Evolutionary conservation across 306 rosid genomes (phyloP).

Genomic region (Lotus japonicus): DNA sequence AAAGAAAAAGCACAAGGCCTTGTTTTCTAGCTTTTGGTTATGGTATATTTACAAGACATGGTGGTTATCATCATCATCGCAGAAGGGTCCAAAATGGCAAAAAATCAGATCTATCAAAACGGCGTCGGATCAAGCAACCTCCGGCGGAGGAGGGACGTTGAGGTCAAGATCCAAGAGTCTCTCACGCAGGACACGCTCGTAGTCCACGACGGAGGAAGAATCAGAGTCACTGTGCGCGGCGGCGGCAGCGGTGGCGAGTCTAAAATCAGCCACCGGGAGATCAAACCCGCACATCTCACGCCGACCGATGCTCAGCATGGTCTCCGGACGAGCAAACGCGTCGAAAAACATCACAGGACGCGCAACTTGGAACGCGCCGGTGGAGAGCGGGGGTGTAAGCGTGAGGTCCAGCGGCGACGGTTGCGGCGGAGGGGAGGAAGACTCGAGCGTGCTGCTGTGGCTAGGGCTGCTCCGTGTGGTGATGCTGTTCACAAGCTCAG

Average conservation of each 20-base stretch:
- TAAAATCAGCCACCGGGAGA: not conserved
- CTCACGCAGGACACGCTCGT: constrained; percentile 17
- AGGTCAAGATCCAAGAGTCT: constrained; percentile 63
- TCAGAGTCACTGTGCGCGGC: constrained; percentile 41
- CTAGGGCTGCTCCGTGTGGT: constrained; percentile 39
- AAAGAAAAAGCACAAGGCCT: not conserved
- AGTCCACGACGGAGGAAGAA: constrained; percentile 49
- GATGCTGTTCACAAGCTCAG: constrained; percentile 21
- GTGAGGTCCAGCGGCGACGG: constrained; percentile 43
- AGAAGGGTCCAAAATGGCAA: not conserved
- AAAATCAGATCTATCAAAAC: constrained; percentile 12
- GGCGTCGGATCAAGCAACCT: constrained; percentile 40
- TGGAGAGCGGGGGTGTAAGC: constrained; percentile 17
- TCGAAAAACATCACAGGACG: constrained; percentile 51
- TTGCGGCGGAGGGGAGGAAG: constrained; percentile 34
- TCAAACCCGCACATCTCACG: constrained; percentile 40
- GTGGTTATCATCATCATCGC: too few species aligned
- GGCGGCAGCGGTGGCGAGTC: not conserved
- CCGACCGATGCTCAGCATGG: not conserved
- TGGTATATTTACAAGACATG: constrained; percentile 32
- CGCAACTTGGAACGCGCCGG: constrained; percentile 19
- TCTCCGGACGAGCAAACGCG: constrained; percentile 40
- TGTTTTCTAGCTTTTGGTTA: not conserved
- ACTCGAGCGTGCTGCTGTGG: constrained; percentile 62
- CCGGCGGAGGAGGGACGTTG: constrained; percentile 56